Base-by-base conservation (phyloP, 202 grass and related monocot genomes). In the Zoysia matrella region DNA sequence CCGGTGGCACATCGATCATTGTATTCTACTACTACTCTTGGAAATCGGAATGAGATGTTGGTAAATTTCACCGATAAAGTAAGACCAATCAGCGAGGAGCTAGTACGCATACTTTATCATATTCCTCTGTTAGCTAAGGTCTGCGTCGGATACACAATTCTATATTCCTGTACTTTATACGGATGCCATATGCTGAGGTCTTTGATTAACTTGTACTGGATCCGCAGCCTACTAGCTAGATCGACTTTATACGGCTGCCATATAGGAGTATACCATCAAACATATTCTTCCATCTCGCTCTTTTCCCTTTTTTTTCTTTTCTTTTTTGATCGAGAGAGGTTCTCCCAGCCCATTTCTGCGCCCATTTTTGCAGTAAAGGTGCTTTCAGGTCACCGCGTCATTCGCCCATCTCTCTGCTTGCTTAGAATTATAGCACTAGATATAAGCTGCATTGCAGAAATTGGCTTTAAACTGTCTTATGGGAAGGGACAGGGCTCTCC, bases 401-500 rank as follows among this genome's bases (percentile, higher is more conserved):
- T 30, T 30, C 22, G 22, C 22, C 22, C 22, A 30, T 30, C 22
- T 36, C 67, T 63, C 8, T 65, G 1, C 36, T 47, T 49, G 56
- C 60, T 80, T 76, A 72, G 65, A n/a, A 47, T 65, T 4, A 54
- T 18, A 30, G 22, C 22, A 30, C 22, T 30, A 30, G 22, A 30
- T 36, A 8, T 72, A 43, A 60, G 65, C 52, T 44, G 78, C n/a
- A 56, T 5, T 36, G 42, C 40, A 57, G 65, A 42, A 52, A 44
- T 82, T 22, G 63, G 72, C 81, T 72, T n/a, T 72, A 72, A 83
- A 18, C n/a, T n/a, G 36, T 80, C 50, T 85, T 81, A 52, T 52
- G 65, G 66, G 71, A 67, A 82, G 73, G 42, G 73, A 82, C 87
- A 89, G 54, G 47, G 8, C 74, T 76, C 72, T 82, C 67, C 40